Conservation (phyloP, 2,329 filamentous ascomycete genomes). For the Diplodia mutila region DNA sequence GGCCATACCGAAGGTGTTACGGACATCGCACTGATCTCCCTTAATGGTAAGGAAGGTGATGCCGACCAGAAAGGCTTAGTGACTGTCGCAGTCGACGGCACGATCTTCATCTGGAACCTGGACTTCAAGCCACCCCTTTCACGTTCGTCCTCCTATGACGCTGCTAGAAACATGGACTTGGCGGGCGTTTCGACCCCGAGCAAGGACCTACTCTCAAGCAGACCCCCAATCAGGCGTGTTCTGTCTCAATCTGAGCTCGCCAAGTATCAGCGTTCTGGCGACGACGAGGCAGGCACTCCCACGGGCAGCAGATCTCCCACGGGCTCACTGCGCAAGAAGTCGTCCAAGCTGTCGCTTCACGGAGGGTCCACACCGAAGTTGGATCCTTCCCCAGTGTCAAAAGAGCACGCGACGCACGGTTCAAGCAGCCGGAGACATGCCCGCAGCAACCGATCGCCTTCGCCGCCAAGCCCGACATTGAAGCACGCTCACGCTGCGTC, state of each 20-base stretch:
- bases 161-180: conserved; percentile 44
- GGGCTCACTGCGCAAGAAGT: conserved; percentile 54
- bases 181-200: conserved; percentile 37
- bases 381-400: conserved; percentile 44
- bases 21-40: conserved; percentile 65
- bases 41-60: conserved; percentile 45
- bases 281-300: conserved; percentile 40
- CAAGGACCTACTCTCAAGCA: conserved; percentile 44
- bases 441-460: conserved; percentile 46
- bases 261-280: conserved; percentile 66
- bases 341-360: conserved; percentile 57
- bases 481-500: background rate
- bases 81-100: conserved; percentile 55
- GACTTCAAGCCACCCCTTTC: conserved; percentile 33
- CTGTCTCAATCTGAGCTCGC: conserved; percentile 86
- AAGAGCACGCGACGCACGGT: background rate
- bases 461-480: conserved; percentile 42
- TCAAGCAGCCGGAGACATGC: conserved; percentile 33
- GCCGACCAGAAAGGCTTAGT: conserved; percentile 52
- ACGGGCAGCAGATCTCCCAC: conserved; percentile 52
- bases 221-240: conserved; percentile 80
- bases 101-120: conserved; percentile 54
- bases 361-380: conserved; percentile 42
- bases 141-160: conserved; percentile 35
- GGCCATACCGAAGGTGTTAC: conserved; percentile 94